A percentile compares a stretch with the other conserved stretches of the same genome.
phyloP scores from a whole-genome alignment of 176 grass and related monocot genomes.

The Poa pratensis region DNA sequence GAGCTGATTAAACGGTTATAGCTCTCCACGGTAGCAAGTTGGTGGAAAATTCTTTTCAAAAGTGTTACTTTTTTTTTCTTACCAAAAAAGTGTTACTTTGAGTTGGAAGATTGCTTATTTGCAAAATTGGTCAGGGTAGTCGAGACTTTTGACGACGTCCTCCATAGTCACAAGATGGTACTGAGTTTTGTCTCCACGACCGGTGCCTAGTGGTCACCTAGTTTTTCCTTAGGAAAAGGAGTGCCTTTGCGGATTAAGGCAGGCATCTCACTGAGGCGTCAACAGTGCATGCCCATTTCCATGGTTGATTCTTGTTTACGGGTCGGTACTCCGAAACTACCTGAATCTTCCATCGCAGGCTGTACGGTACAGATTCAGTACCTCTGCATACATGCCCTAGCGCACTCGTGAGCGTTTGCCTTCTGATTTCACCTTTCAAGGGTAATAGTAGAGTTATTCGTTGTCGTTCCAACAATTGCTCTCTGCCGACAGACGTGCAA shows the following conservation, averaged over 20 bases:
- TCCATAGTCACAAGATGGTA: neutral
- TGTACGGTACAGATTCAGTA: neutral
- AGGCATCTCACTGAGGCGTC: neutral
- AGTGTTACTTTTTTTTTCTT: neutral
- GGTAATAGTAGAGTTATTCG: too few relatives aligned
- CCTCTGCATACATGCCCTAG: neutral
- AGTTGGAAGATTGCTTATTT: neutral
- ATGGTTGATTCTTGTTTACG: neutral
- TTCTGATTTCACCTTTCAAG: too few relatives aligned
- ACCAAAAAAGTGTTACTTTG: neutral
- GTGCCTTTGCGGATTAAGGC: neutral
- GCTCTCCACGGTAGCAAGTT: neutral
- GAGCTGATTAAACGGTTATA: neutral
- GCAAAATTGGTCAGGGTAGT: neutral
- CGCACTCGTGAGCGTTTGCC: neutral
- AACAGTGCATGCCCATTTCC: neutral
- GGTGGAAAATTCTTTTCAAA: neutral
- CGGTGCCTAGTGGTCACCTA: neutral
- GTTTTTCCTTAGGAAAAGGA: neutral
- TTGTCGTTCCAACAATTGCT: too few relatives aligned
- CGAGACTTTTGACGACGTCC: neutral
- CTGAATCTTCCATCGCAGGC: neutral
- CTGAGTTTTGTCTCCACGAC: neutral
- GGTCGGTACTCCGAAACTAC: neutral
- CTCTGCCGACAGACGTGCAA: too few relatives aligned